Base-by-base conservation (phyloP, 257 asterid species). In the Gynochthodes officinalis region DNA sequence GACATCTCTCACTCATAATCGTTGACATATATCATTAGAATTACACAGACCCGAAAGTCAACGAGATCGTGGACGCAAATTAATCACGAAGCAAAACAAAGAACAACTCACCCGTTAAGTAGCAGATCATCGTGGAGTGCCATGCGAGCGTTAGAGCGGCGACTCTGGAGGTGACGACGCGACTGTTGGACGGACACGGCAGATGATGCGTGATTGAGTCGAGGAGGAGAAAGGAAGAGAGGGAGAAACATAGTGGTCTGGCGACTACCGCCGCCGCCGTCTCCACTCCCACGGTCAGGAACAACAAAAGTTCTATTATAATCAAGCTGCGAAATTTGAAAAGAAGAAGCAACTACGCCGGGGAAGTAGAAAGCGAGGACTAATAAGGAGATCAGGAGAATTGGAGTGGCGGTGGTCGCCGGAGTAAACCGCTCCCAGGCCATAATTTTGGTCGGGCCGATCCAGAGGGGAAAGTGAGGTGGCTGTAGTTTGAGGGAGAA, bases 91-190 rank as follows among this genome's bases (percentile, higher is more conserved):
- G 33, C 30, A 60, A 54, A 7, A 33, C 9, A 12, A 40, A 68
- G 18, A 40, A 67, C 0, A 57, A 15, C 72, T 40, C 32, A 91
- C 97, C 97, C 97, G 64, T 91, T 87, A 73, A 84, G 89, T 59
- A 87, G 88, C 77, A 89, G 92, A 91, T 91, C 97, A 78, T 91
- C 97, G 44, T 91, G 96, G 73, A 91, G 97, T 55, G 86, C 69
- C 96, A 91, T 89, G 61, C 92, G 96, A 44, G 96, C 93, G 70
- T 79, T 84, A 19, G 84, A 74, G 37, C 70, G 77, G 78, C 66
- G 78, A 33, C 67, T 53, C 65, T 61, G 75, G 71, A 89, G 96
- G 74, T 82, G 87, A 54, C 91, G 89, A 40, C 88, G 89, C 43
- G 85, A 68, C 27, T 72, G 69, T 69, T 21, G 65, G 54, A 62